Evolutionary conservation across 805 yeast genomes (phyloP).

Genomic region (Lachancea nothofagi): DNA sequence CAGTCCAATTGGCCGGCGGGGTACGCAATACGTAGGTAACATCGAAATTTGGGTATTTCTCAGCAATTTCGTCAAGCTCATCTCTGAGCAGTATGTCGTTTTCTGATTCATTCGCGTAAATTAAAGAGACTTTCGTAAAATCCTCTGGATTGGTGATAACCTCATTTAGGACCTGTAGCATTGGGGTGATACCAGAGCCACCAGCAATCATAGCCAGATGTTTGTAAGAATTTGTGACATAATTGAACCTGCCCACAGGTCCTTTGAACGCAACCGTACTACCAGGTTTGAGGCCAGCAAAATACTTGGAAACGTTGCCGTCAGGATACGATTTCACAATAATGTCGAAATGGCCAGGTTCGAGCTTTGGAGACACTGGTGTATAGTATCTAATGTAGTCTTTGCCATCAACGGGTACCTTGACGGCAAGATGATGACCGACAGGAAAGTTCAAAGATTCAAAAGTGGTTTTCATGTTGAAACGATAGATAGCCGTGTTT

Average conservation of each 20-base stretch:
- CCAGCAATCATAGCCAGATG: slow-evolving; percentile 72
- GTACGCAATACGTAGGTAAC: slow-evolving; percentile 54
- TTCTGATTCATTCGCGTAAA: slow-evolving; percentile 70
- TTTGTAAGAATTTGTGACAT: slow-evolving; percentile 52
- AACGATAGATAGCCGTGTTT: slow-evolving; percentile 68
- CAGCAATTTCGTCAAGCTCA: slow-evolving; percentile 66
- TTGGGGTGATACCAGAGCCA: slow-evolving; percentile 88
- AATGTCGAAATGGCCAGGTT: slow-evolving; percentile 69
- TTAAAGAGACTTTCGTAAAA: slow-evolving; percentile 50
- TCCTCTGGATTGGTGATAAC: slow-evolving; percentile 67
- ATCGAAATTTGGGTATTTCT: slow-evolving; percentile 54
- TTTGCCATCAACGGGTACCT: slow-evolving; percentile 34
- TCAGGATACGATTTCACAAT: slow-evolving; percentile 69
- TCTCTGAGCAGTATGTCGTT: slow-evolving; percentile 68
- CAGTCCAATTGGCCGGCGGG: slow-evolving; percentile 49
- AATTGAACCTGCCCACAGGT: slow-evolving; percentile 69
- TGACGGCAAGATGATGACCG: slow-evolving; percentile 69
- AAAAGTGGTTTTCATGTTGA: slow-evolving; percentile 53
- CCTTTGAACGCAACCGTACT: slow-evolving; percentile 68
- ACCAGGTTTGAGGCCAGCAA: slow-evolving; percentile 61
- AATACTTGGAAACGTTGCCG: slow-evolving; percentile 62
- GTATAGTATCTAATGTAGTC: slow-evolving; percentile 58
- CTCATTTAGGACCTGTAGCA: slow-evolving; percentile 70
- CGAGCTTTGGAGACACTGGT: slow-evolving; percentile 67
- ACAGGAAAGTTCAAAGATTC: slow-evolving; percentile 64